Conservation (phyloP, 768 basidiomycete species). For the Filobasidium wieringae region DNA sequence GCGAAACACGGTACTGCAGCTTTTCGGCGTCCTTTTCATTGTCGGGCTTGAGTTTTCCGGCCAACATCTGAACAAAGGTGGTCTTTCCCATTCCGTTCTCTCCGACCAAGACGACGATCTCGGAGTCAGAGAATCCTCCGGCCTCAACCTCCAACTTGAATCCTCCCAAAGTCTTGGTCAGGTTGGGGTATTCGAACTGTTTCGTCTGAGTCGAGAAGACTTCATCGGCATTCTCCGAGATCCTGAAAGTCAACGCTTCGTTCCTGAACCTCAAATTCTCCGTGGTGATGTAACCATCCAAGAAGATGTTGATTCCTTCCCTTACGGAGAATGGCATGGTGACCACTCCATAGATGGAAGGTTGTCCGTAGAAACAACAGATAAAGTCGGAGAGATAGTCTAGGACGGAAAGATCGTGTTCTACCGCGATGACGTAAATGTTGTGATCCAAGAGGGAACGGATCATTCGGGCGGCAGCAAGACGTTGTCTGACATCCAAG, state of each 20-base stretch:
- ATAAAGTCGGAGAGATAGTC: conserved; percentile 98
- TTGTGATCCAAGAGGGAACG: conserved; percentile 67
- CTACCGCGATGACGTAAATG: conserved; percentile 92
- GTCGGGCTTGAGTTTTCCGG: conserved; percentile 78
- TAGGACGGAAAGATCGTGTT: conserved; percentile 95
- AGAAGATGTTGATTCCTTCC: conserved; percentile 99
- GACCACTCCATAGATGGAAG: conserved; percentile 94
- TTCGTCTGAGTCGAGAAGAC: conserved; percentile 71
- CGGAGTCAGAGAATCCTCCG: conserved; percentile 94
- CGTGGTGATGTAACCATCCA: conserved; percentile 96
- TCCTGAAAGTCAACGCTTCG: conserved; percentile 91
- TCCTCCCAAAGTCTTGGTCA: conserved; percentile 89
- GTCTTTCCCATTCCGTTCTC: conserved; percentile 99
- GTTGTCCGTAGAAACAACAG: conserved; percentile 94
- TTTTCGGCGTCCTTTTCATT: conserved; percentile 65
- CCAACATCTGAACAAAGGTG: conserved; percentile 87
- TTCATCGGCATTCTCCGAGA: conserved; percentile 92
- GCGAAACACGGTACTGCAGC: conserved; percentile 58
- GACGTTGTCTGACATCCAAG: conserved; percentile 87
- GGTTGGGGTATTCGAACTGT: conserved; percentile 80
- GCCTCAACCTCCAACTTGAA: conserved; percentile 90
- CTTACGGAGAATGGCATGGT: conserved; percentile 97
- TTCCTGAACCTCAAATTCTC: conserved; percentile 97
- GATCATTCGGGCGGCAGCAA: conserved; percentile 90
- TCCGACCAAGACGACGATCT: conserved; percentile 97